These are phyloP conservation scores for Apophysomyces ossiformis DNA, from an alignment of 371 early-diverging fungal genomes.

Conservation along the genomic window DNA sequence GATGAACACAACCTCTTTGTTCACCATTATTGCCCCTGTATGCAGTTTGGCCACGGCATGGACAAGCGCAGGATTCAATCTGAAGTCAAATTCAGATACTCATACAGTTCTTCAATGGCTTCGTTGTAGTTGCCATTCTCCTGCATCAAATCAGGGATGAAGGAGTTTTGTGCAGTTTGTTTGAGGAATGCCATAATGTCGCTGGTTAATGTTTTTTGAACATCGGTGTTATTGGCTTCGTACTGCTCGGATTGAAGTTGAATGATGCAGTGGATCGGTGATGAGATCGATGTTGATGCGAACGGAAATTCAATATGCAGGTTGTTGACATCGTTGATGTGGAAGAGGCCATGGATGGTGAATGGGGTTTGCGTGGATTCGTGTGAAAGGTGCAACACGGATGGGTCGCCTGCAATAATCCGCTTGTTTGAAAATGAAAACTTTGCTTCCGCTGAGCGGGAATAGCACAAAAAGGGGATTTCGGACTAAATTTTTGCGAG, in stretches of 20 bases:
- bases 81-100: conserved; percentile 16
- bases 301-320: conserved; percentile 7
- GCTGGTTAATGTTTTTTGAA: neutral
- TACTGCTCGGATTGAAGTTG: conserved; percentile 1
- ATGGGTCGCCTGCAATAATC: too few relatives aligned
- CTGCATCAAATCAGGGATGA: conserved; percentile 11
- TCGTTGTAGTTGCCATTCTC: conserved; percentile 18
- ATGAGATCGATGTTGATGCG: neutral
- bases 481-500: too few relatives aligned
- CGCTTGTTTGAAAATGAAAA: too few relatives aligned
- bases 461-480: too few relatives aligned
- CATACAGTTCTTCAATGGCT: conserved; percentile 10
- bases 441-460: too few relatives aligned
- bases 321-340: conserved; percentile 10
- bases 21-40: conserved; percentile 16
- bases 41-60: conserved; percentile 19
- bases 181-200: neutral
- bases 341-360: neutral
- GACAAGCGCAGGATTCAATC: conserved; percentile 5
- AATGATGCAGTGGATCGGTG: conserved; percentile 9
- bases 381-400: conserved; percentile 2
- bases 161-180: conserved; percentile 15
- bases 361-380: neutral
- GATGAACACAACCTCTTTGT: conserved; percentile 1
- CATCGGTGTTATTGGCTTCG: neutral